These are phyloP conservation scores for Medicago truncatula DNA, from an alignment of 306 rosid genomes.

Conservation along the genomic window MtrunA17r5.0-ANR NC_053042.1:9036501-9037000, in stretches of 20 bases:
- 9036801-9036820: background rate
- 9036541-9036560: background rate
- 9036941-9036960: background rate
- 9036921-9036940: background rate
- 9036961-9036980: background rate
- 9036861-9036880: background rate
- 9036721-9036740: background rate
- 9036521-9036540: slow-evolving; percentile 18
- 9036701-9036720: background rate
- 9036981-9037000: background rate
- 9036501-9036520: slow-evolving; percentile 16
- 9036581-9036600: slow-evolving; percentile 5
- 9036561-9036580: background rate
- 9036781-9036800: background rate
- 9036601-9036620: background rate
- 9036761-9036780: background rate
- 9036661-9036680: background rate
- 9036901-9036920: background rate
- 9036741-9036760: background rate
- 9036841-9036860: background rate
- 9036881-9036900: background rate
- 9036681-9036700: background rate
- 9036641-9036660: background rate
- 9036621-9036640: background rate
- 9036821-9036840: background rate